Conservation (phyloP, 1,284 basidiomycete species). For the Nidula niveotomentosa region DNA sequence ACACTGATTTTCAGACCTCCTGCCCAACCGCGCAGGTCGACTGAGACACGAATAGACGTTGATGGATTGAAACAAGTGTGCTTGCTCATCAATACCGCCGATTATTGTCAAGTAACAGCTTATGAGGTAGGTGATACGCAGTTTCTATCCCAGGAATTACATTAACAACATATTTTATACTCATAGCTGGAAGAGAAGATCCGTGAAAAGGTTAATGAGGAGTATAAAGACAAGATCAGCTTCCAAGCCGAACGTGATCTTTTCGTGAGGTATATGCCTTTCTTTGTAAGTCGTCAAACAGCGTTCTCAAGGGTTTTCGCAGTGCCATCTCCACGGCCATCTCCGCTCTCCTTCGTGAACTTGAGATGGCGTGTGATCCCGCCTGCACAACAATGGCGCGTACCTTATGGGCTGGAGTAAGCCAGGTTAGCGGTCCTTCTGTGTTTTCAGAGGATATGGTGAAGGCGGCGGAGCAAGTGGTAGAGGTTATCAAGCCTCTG, state of each 20-base stretch:
- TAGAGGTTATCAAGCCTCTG: conserved; percentile 66
- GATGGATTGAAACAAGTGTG: conserved; percentile 80
- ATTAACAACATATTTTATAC: neutral
- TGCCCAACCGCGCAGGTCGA: conserved; percentile 59
- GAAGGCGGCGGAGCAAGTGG: conserved; percentile 60
- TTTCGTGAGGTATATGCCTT: conserved; percentile 71
- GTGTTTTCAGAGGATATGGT: conserved; percentile 79
- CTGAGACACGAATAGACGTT: conserved; percentile 75
- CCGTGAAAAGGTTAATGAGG: conserved; percentile 75
- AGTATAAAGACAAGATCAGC: conserved; percentile 77
- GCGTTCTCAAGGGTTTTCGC: conserved; percentile 4
- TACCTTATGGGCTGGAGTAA: conserved; percentile 74
- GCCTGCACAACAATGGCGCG: conserved; percentile 75
- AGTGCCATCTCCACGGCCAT: conserved; percentile 86
- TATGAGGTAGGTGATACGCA: conserved; percentile 55
- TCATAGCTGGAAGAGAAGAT: conserved; percentile 91
- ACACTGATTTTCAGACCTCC: conserved; percentile 15
- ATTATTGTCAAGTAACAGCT: conserved; percentile 95
- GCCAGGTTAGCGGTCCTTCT: conserved; percentile 85
- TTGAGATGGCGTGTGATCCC: conserved; percentile 79
- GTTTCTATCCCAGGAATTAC: neutral
- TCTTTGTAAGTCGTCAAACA: neutral
- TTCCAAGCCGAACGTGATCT: conserved; percentile 86
- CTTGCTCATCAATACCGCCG: conserved; percentile 93
- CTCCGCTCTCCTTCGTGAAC: conserved; percentile 74